Evolutionary conservation across 129 eudicot genomes (phyloP), one percentile per base, ranked within the genome.

Genomic region (Flaveria bidentis): DNA sequence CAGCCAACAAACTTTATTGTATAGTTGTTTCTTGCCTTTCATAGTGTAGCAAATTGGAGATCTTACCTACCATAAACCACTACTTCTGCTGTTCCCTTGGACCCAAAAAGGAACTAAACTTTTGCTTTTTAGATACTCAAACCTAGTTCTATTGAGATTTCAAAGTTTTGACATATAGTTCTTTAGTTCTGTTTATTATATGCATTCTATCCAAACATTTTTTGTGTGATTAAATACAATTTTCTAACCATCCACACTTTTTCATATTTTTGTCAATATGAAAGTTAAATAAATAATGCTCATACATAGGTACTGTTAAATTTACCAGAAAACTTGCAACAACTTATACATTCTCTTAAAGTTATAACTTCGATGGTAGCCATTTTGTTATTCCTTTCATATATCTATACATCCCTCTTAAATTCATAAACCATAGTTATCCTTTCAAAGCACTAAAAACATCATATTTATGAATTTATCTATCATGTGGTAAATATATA

Each of bases 161-260:
- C 74, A 16, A 41, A 51, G 74, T 67, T 66, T 53, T 62, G 78
- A 72, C 49, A 39, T 77, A 26, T 47, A 14, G 20, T 20, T 62
- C 28, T 45, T 78, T 33, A 58, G 11, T 12, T 9, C 23, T 68
- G 46, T 69, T 41, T 52, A 39, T 10, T 26, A 65, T 65, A 28
- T 17, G 12, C 73, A 10, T 9, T 39, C 25, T 67, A 26, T 47
- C 64, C 69, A 23, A 33, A 30, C 64, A 75, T 22, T 28, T 20
- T 52, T 15, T 46, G 4, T 22, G 60, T 53, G 57, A 56, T 41
- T 67, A 11, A 5, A 67, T 66, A 15, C 22, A 23, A 9, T 25
- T 33, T 6, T 30, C 36, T 18, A 50, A n/a, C 16, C 26, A 71
- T 20, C 26, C 14, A 1, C 17, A 15, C 15, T 33, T 30, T 9